Evolutionary conservation across 257 asterid species (phyloP).

Genomic region (Plantago ovata): DNA sequence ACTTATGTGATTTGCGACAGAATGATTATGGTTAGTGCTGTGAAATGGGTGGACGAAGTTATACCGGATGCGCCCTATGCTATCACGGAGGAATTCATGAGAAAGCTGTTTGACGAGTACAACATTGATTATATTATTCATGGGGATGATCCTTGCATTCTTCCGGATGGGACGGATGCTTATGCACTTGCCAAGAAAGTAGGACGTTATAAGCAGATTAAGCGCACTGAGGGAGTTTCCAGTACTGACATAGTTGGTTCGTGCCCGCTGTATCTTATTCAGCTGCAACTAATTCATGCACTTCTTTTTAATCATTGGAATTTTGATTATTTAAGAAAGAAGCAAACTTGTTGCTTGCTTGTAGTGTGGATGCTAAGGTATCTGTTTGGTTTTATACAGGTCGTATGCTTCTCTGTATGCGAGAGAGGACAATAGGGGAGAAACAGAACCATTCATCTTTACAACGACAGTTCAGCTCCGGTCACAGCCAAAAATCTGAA

Average conservation of each 20-base stretch:
- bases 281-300: constrained; percentile 4
- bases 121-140: constrained; percentile 86
- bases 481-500: constrained; percentile 81
- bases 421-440: constrained; percentile 81
- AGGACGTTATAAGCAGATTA: constrained; percentile 91
- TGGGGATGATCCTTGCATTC: constrained; percentile 95
- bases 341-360: neutral
- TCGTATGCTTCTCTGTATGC: constrained; percentile 97
- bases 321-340: neutral
- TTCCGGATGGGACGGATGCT: constrained; percentile 94
- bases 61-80: constrained; percentile 98
- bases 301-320: constrained; percentile 5
- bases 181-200: constrained; percentile 95
- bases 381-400: constrained; percentile 41
- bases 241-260: constrained; percentile 94
- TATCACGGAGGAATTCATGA: constrained; percentile 92
- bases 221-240: constrained; percentile 95
- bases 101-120: constrained; percentile 81
- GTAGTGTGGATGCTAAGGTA: constrained; percentile 1
- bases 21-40: constrained; percentile 95
- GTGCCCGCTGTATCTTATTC: constrained; percentile 24
- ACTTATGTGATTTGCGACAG: constrained; percentile 31
- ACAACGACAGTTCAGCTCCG: constrained; percentile 95
- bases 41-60: constrained; percentile 97
- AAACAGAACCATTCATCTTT: constrained; percentile 74